Evolutionary conservation across 805 yeast species (phyloP), one percentile per base, ranked within the genome.

Genomic region (Pichia manshurica): DNA sequence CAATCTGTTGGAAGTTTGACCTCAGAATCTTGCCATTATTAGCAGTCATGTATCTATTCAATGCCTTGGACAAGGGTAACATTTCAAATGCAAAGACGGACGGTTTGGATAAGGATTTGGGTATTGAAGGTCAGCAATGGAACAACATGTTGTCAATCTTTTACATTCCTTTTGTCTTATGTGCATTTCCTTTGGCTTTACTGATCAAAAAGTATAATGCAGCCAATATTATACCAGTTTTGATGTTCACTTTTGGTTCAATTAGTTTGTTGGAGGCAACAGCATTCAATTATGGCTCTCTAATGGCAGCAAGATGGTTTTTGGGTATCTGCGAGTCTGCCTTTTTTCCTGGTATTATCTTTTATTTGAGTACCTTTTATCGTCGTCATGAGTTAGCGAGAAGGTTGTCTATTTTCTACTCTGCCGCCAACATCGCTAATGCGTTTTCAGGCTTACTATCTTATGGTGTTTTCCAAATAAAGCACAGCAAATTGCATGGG

Each of bases 11-110:
- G 44, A 74, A 74, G 55, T 61, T 74, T 19, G 79, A 74, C 52
- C 42, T 66, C 38, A 59, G 69, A 46, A 70, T 74, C 25, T 58
- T 75, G 22, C 79, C 79, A 1, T 59, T 71, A 39, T 63, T 72
- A 45, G 70, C 77, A 17, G 29, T 72, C 23, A 67, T 72, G 71
- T 75, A 75, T 50, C 62, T 75, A 32, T 73, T 72, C 60, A 72
- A 72, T 52, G 72, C 75, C 13, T 64, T 75, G 46, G 78, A 75
- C 55, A 72, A 71, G 51, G 75, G 76, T 15, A 74, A 75, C 52
- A 72, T 74, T 41, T 67, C 73, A 15, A 74, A 74, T 56, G 79
- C 79, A 16, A 72, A 72, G 53, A 73, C 77, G 1, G 71, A 72
- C 49, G 73, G 73, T 29, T 56, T 75, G 42, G 74, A 67, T 23